Conservation (phyloP, 345 rosid species). For the Mallotus nudiflorus region DNA sequence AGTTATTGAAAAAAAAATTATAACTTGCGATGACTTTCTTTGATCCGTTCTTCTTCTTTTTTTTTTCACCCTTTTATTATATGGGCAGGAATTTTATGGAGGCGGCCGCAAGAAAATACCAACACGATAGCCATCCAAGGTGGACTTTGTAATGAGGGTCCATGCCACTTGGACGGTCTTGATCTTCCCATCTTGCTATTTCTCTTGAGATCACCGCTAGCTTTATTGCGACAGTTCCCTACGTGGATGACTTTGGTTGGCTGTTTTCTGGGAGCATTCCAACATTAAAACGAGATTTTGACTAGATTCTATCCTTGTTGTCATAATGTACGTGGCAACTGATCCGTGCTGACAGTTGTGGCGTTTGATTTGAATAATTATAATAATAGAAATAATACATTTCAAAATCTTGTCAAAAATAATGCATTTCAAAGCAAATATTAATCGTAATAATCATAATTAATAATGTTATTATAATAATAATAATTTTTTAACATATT, state of each 20-base stretch:
- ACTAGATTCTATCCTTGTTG: not conserved
- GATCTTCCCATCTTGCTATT: not conserved
- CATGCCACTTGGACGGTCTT: not conserved
- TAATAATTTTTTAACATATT: too few species aligned
- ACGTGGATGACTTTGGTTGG: constrained; percentile 14
- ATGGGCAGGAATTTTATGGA: constrained; percentile 10
- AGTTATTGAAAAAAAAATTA: too few species aligned
- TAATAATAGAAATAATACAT: too few species aligned
- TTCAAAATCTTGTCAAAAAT: too few species aligned
- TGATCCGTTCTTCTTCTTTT: too few species aligned
- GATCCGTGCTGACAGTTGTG: not conserved
- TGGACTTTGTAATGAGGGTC: not conserved
- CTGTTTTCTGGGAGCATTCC: not conserved
- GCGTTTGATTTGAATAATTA: too few species aligned
- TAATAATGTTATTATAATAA: too few species aligned
- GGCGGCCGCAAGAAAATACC: constrained; percentile 26
- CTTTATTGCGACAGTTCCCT: not conserved
- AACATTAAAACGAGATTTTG: not conserved
- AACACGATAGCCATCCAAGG: constrained; percentile 16
- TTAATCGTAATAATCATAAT: too few species aligned
- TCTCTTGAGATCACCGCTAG: not conserved
- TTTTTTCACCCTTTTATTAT: not conserved
- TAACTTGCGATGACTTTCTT: too few species aligned
- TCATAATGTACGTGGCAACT: constrained; percentile 14
- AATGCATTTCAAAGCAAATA: too few species aligned